Percentiles rank a stretch among this genome's conserved stretches.
Evolutionary conservation across 1,284 basidiomycete genomes (phyloP).

Genomic region (Paramarasmius palmivorus): DNA sequence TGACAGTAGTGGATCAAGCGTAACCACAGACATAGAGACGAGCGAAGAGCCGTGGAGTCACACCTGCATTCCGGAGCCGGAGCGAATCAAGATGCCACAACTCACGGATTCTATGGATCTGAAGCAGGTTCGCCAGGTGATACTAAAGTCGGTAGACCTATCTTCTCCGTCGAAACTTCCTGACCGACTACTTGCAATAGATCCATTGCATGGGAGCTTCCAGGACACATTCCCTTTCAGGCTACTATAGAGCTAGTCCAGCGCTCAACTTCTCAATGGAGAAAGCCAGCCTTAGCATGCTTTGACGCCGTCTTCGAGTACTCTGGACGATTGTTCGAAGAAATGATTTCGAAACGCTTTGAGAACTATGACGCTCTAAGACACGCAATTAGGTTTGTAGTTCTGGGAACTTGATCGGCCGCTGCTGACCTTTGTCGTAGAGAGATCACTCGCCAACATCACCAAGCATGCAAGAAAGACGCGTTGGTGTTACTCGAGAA

Average conservation of each 20-base stretch:
- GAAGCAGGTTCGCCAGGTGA: conserved; percentile 30
- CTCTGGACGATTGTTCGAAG: conserved; percentile 11
- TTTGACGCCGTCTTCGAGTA: conserved; percentile 32
- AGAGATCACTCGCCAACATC: neutral
- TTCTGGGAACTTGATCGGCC: no score
- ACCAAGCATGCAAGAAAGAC: conserved; percentile 5
- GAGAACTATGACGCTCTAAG: conserved; percentile 9
- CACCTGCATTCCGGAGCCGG: neutral
- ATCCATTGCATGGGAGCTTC: conserved; percentile 52
- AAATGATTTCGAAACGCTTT: conserved; percentile 1
- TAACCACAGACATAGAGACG: no score
- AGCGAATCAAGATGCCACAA: neutral
- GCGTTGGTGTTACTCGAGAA: conserved; percentile 9
- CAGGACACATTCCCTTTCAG: conserved; percentile 49
- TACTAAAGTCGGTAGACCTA: conserved; percentile 25
- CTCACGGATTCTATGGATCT: conserved; percentile 17
- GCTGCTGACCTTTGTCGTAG: neutral
- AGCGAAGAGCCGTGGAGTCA: conserved; percentile 9
- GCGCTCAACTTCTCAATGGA: conserved; percentile 41
- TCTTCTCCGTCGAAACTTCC: neutral
- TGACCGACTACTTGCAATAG: conserved; percentile 26
- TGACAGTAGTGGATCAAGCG: no score
- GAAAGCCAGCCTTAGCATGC: conserved; percentile 37
- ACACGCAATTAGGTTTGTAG: conserved; percentile 8
- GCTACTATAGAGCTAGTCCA: conserved; percentile 44